Percentiles rank a stretch among this genome's conserved stretches.
Conservation (phyloP, 345 rosid species). For the Citrus australasica region DNA sequence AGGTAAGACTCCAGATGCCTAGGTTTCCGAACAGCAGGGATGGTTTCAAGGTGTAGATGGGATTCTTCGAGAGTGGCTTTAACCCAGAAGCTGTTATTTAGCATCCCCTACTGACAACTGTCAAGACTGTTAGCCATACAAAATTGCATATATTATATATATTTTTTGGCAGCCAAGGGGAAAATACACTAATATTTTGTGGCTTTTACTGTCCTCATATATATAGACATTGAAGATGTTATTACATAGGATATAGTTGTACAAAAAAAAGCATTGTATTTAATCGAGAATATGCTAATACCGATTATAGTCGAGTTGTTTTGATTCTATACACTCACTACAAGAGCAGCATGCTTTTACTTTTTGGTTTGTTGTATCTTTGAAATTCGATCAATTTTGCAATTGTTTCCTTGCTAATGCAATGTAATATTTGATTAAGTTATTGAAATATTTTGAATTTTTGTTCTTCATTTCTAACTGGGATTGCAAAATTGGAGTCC, state of each 20-base stretch:
- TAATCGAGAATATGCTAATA: background rate
- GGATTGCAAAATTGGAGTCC: background rate
- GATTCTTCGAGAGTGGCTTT: background rate
- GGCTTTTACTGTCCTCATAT: background rate
- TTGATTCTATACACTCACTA: background rate
- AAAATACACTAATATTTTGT: background rate
- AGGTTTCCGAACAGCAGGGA: background rate
- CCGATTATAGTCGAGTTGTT: background rate
- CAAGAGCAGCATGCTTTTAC: background rate
- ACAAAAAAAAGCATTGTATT: no score
- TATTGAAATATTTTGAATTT: no score
- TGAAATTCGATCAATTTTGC: background rate
- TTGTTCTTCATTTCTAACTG: background rate
- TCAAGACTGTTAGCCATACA: background rate
- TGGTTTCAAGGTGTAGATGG: background rate
- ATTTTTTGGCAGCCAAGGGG: background rate
- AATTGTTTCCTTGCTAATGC: background rate
- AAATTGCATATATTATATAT: no score
- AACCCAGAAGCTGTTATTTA: background rate
- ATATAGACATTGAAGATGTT: background rate
- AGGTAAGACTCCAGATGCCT: conserved; percentile 15
- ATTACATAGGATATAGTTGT: background rate
- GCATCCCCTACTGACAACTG: background rate
- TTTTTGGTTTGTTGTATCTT: background rate
- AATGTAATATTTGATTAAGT: background rate